Evolutionary conservation across 257 asterid species (phyloP), one percentile per base, ranked within the genome.

Genomic region (Plectranthus barbatus): DNA sequence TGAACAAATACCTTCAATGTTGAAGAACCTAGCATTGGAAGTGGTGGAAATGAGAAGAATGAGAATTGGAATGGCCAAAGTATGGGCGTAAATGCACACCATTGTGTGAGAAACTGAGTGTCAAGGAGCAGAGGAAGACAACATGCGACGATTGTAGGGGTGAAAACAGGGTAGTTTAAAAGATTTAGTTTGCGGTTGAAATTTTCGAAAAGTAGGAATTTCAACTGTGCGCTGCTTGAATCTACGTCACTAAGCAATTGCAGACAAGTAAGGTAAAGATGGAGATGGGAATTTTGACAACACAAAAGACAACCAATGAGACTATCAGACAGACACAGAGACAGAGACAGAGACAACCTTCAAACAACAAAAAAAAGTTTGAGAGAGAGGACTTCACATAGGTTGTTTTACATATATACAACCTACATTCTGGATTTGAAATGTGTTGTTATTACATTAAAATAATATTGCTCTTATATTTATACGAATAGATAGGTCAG

Each of bases 1-100:
- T 29, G 54, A 44, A 1, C 4, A 9, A 37, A 39, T 73, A 86
- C 95, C 96, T 79, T 84, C 65, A 54, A 71, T 83, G 31, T 20
- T 54, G 76, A 71, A 72, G 20, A 56, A 23, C 61, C 60, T 65
- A 10, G 67, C 14, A 26, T 81, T 77, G 51, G 84, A 60, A 29
- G 82, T 49, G 72, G 71, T 65, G 18, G 72, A 65, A 15, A 70
- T 57, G 51, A 69, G 12, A 6, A 73, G 60, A 36, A 68, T 44
- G 62, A 73, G 66, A 24, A 62, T 4, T 2, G 56, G 66, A 21
- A 69, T 60, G 67, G 64, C 34, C 2, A 55, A 55, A 51, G 36
- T 64, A 49, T 51, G 72, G 31, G 14, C 45, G 10, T 36, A 51
- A 17, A 7, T 14, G 60, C 64, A 53, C 1, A 31, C 70, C 76